Conservation (phyloP, 2,329 filamentous ascomycete species). For the Beauveria sp. region DNA sequence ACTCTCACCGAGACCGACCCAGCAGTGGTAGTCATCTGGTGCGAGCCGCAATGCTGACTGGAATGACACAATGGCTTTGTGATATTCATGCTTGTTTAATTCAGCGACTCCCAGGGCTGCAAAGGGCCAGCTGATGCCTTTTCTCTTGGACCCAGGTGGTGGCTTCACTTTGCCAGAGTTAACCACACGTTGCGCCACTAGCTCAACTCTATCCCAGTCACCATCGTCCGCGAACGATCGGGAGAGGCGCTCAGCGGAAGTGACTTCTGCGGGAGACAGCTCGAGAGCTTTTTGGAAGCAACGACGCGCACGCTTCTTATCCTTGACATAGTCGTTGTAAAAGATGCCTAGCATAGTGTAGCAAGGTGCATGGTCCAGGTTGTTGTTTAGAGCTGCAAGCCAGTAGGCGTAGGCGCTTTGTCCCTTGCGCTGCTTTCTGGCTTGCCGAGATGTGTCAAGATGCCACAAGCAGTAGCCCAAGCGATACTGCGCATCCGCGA, state of each 20-base stretch:
- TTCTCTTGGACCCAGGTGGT: constrained; percentile 85
- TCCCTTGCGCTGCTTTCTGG: constrained; percentile 71
- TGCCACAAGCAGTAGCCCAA: constrained; percentile 86
- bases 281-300: constrained; percentile 97
- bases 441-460: constrained; percentile 62
- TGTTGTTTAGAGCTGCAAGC: constrained; percentile 73
- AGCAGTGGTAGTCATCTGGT: constrained; percentile 86
- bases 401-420: constrained; percentile 69
- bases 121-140: constrained; percentile 92
- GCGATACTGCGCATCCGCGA: constrained; percentile 79
- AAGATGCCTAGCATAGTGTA: constrained; percentile 88
- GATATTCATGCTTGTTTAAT: constrained; percentile 86
- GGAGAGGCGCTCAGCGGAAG: constrained; percentile 81
- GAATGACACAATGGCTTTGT: constrained; percentile 84
- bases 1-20: constrained; percentile 93
- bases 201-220: constrained; percentile 95
- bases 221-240: constrained; percentile 78
- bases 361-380: constrained; percentile 79
- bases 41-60: constrained; percentile 79
- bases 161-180: constrained; percentile 91
- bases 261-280: constrained; percentile 76
- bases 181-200: constrained; percentile 82
- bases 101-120: constrained; percentile 90
- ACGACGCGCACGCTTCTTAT: constrained; percentile 76
- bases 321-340: constrained; percentile 84